A percentile compares a stretch with the other conserved stretches of the same genome.
phyloP scores from a whole-genome alignment of 208 protist genomes.

The Zelonia costaricensis region DNA sequence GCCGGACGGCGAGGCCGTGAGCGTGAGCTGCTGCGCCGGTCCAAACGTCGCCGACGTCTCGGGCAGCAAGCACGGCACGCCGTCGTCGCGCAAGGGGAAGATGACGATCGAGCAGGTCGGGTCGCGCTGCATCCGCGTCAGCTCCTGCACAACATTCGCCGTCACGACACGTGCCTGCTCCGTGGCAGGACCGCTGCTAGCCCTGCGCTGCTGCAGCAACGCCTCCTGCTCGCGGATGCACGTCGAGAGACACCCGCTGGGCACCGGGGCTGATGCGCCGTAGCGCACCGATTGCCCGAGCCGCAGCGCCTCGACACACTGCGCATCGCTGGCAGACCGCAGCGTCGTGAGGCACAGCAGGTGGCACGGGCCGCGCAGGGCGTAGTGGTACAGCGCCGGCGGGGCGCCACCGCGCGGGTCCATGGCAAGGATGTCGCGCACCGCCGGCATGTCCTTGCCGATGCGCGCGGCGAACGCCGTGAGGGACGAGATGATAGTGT shows the following conservation, averaged over 20 bases:
- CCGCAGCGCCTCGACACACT: conserved; percentile 26
- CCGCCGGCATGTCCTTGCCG: conserved; percentile 26
- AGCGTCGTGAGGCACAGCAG: conserved; percentile 36
- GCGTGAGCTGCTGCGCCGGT: no score
- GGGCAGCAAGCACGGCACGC: neutral
- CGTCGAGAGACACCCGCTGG: conserved; percentile 30
- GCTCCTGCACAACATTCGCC: conserved; percentile 11
- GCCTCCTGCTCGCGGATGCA: conserved; percentile 28
- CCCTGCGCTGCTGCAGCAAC: conserved; percentile 3
- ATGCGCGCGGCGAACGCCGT: conserved; percentile 21
- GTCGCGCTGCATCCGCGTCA: conserved; percentile 15
- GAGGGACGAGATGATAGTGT: conserved; percentile 35
- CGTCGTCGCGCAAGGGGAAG: conserved; percentile 14
- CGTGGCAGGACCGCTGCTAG: neutral
- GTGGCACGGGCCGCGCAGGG: conserved; percentile 31
- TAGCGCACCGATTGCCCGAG: conserved; percentile 22
- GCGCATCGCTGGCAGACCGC: conserved; percentile 17
- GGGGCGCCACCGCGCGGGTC: conserved; percentile 23
- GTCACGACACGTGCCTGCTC: conserved; percentile 15
- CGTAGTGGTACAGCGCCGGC: conserved; percentile 41
- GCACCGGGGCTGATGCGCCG: conserved; percentile 20
- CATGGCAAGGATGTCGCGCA: conserved; percentile 35
- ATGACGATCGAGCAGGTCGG: conserved; percentile 17
- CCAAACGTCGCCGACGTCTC: neutral
- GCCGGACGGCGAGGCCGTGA: no score